These are phyloP conservation scores for Magnaporthiopsis rhizophila DNA, from an alignment of 2,329 filamentous ascomycete genomes.

Conservation along the genomic window DNA sequence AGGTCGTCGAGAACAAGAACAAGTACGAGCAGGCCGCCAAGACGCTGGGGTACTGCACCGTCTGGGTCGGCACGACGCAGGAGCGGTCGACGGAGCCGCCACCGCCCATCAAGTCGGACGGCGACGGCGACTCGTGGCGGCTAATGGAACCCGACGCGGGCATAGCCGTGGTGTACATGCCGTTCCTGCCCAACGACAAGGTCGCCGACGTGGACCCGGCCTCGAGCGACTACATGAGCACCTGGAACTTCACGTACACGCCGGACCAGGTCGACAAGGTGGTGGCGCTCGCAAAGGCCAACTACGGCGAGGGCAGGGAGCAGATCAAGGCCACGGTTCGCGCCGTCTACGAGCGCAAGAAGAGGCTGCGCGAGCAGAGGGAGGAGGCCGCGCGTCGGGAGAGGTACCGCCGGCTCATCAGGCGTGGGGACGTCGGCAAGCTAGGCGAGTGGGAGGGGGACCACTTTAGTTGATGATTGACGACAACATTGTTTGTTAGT, in stretches of 20 bases:
- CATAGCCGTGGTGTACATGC: conserved; percentile 84
- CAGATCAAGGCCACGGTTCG: conserved; percentile 70
- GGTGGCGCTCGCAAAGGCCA: conserved; percentile 72
- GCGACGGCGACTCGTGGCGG: conserved; percentile 58
- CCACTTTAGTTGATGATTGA: conserved; percentile 49
- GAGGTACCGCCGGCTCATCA: conserved; percentile 37
- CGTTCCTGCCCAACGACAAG: conserved; percentile 74
- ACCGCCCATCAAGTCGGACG: conserved; percentile 35
- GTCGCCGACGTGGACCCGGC: conserved; percentile 77
- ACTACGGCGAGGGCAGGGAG: conserved; percentile 75
- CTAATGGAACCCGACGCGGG: conserved; percentile 73
- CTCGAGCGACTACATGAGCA: conserved; percentile 78
- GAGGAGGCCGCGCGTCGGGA: conserved; percentile 33
- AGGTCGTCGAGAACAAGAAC: conserved; percentile 9
- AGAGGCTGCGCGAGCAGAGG: conserved; percentile 51
- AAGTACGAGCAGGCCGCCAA: conserved; percentile 35
- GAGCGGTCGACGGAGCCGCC: conserved; percentile 55
- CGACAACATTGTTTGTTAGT: background rate
- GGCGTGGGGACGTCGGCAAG: conserved; percentile 43
- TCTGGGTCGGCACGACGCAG: conserved; percentile 84
- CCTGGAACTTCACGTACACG: conserved; percentile 97
- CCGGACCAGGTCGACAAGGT: conserved; percentile 83
- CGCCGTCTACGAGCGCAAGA: conserved; percentile 91
- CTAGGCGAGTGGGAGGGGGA: conserved; percentile 48
- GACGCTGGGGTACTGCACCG: conserved; percentile 84